Evolutionary conservation across 2,329 filamentous ascomycete genomes (phyloP), one percentile per base, ranked within the genome.

Genomic region (Pseudogymnoascus sp.): DNA sequence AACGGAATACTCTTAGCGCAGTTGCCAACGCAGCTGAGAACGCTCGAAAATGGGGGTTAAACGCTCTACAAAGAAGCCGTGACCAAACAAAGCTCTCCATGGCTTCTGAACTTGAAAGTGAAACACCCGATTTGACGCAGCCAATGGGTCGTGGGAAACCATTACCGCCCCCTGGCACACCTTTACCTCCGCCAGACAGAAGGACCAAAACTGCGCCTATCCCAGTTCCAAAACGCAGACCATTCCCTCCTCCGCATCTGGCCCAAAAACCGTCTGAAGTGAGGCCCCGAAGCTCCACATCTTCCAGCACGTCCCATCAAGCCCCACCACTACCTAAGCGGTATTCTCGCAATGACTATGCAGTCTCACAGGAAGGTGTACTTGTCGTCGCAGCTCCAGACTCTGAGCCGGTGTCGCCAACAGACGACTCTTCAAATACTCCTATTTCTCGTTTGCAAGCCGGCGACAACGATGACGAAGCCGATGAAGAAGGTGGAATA

Each of bases 81-180:
- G 79, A 79, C 50, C 73, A 59, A 68, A 71, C 37, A 67, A 72
- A 64, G 78, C 81, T 50, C 72, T 71, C 50, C 28, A 33, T 56
- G 28, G 50, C 50, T 33, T 56, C 50, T 56, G 50, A 56, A 14
- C 10, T 33, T 21, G 50, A 40, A 38, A 47, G 6, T 68, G 70
- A 10, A 38, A 47, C 8, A 66, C 68, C 18, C 63, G 70, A 25
- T 66, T 68, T 14, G 72, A 75, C 67, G 44, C 84, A 90, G 69
- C 91, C 91, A 1, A 91, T 95, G 78, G 92, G 92, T 1, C 83
- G 91, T 40, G 91, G 91, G 0, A 87, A 89, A 68, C 91, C 91
- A 1, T 78, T 96, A 16, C 91, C 91, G 56, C 91, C 91, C 7
- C 90, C 89, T 2, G 92, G 91, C 1, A 86, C 83, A 50, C 91